Conservation (phyloP, 2,329 filamentous ascomycete species). For the Dactylonectria macrodidyma region DNA sequence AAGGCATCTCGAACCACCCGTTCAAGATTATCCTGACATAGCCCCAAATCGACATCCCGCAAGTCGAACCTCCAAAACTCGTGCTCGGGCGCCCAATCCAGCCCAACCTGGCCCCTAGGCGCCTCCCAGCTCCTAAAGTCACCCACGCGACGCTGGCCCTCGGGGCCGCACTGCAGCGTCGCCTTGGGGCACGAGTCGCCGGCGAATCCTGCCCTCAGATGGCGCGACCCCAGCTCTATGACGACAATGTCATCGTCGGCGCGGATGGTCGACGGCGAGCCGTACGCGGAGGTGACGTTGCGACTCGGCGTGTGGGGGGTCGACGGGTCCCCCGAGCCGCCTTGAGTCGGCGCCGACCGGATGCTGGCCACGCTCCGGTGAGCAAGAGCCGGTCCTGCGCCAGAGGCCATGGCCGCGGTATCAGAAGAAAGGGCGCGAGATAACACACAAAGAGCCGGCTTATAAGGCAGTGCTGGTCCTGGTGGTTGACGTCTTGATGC, state of each 20-base stretch:
- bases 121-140: slow-evolving; percentile 83
- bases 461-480: slow-evolving; percentile 13
- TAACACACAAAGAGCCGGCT: background rate
- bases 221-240: slow-evolving; percentile 85
- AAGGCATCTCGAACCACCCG: slow-evolving; percentile 85
- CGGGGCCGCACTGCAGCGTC: slow-evolving; percentile 79
- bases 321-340: slow-evolving; percentile 52
- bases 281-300: slow-evolving; percentile 68
- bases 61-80: slow-evolving; percentile 88
- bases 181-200: slow-evolving; percentile 85
- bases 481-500: slow-evolving; percentile 24
- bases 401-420: slow-evolving; percentile 59
- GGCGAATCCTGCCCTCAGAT: slow-evolving; percentile 86
- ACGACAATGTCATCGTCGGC: slow-evolving; percentile 89
- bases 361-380: slow-evolving; percentile 74
- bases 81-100: slow-evolving; percentile 73
- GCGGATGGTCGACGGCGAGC: slow-evolving; percentile 73
- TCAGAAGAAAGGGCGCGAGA: background rate
- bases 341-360: slow-evolving; percentile 58
- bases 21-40: slow-evolving; percentile 91
- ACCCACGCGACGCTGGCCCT: slow-evolving; percentile 82
- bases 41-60: slow-evolving; percentile 78
- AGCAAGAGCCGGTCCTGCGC: slow-evolving; percentile 61
- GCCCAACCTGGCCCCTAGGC: slow-evolving; percentile 61
- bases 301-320: slow-evolving; percentile 75